Evolutionary conservation across 1,139 yeast genomes (phyloP).

Genomic region (Arxiozyma slooffiae): DNA sequence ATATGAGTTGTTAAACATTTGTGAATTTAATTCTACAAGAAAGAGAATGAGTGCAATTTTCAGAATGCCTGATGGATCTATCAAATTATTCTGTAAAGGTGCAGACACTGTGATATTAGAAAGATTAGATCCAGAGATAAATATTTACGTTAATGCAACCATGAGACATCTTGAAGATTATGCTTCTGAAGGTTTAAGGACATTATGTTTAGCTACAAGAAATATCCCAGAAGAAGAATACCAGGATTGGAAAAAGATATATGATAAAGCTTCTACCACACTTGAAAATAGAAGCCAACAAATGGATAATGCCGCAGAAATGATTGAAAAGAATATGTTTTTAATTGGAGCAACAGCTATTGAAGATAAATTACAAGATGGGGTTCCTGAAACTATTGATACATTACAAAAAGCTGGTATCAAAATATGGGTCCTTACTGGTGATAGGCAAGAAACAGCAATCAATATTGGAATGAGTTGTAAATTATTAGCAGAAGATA

Average conservation of each 20-base stretch:
- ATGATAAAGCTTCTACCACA: constrained; percentile 75
- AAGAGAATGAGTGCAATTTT: constrained; percentile 96
- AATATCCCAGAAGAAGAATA: constrained; percentile 76
- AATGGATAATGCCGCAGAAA: constrained; percentile 75
- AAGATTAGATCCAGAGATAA: constrained; percentile 59
- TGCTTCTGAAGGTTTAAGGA: constrained; percentile 92
- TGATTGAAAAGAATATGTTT: constrained; percentile 70
- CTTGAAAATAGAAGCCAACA: constrained; percentile 63
- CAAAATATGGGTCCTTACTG: constrained; percentile 94
- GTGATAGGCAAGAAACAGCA: constrained; percentile 99
- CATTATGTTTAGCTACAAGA: constrained; percentile 84
- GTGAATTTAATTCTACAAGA: constrained; percentile 95
- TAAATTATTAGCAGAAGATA: constrained; percentile 84
- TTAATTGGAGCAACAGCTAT: constrained; percentile 95
- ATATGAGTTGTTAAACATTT: constrained; percentile 76
- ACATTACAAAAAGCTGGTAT: constrained; percentile 94
- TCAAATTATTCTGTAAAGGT: constrained; percentile 87
- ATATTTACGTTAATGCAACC: constrained; percentile 74
- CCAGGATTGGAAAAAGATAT: constrained; percentile 45
- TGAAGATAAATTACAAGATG: constrained; percentile 95
- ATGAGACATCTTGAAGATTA: constrained; percentile 86
- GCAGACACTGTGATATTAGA: constrained; percentile 95
- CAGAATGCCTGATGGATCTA: constrained; percentile 88
- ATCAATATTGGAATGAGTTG: constrained; percentile 98
- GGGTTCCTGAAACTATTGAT: constrained; percentile 95